These are phyloP conservation scores for Ilex aquifolium DNA, from an alignment of 257 asterid species.

Conservation along the genomic window DNA sequence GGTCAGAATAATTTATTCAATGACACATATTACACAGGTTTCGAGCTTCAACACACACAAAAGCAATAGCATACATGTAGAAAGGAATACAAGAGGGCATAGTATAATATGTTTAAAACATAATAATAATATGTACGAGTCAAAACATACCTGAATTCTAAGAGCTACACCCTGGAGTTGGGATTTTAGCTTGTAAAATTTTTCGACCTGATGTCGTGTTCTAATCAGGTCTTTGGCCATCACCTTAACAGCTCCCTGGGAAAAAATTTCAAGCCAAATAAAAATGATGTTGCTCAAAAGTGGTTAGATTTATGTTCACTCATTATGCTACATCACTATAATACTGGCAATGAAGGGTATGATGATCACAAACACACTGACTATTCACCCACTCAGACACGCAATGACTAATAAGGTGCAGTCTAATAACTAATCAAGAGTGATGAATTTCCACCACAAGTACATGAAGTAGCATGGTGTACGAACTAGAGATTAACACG, in stretches of 20 bases:
- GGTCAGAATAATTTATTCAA: too few relatives aligned
- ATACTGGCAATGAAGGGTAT: not conserved
- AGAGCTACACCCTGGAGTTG: constrained; percentile 98
- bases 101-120: too few relatives aligned
- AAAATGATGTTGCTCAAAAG: constrained; percentile 6
- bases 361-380: not conserved
- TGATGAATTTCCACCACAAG: not conserved
- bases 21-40: too few relatives aligned
- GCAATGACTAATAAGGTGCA: not conserved
- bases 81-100: too few relatives aligned
- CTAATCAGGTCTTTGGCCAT: constrained; percentile 99
- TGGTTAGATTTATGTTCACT: not conserved
- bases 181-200: constrained; percentile 93
- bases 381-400: not conserved
- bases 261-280: constrained; percentile 27
- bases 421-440: too few relatives aligned
- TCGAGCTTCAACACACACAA: too few relatives aligned
- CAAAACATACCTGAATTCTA: constrained; percentile 72
- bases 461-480: not conserved
- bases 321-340: not conserved
- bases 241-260: constrained; percentile 97
- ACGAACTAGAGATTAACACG: too few relatives aligned
- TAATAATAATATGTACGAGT: too few relatives aligned
- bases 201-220: constrained; percentile 91
- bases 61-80: too few relatives aligned